Conservation (phyloP, 257 asterid species). For the Nicotiana sylvestris region DNA sequence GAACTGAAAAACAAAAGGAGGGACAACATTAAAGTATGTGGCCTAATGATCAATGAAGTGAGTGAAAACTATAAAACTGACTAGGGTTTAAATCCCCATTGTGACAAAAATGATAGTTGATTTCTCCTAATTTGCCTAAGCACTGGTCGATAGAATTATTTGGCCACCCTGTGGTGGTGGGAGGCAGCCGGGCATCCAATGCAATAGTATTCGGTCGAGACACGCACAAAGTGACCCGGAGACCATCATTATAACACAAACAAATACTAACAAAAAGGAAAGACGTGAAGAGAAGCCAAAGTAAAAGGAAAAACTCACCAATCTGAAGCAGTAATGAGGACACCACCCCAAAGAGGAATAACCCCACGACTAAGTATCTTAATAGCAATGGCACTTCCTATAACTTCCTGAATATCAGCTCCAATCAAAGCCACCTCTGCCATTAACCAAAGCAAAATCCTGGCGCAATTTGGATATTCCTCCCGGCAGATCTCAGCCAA, state of each 20-base stretch:
- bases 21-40: not conserved
- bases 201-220: not conserved
- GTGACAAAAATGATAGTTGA: not conserved
- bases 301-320: constrained; percentile 32
- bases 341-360: constrained; percentile 78
- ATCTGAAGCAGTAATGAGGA: constrained; percentile 64
- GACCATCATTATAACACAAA: not conserved
- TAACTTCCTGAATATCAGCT: constrained; percentile 78
- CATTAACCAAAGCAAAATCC: constrained; percentile 64
- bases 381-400: constrained; percentile 76
- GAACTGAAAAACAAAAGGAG: not conserved
- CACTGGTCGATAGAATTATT: not conserved
- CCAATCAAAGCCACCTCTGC: constrained; percentile 66
- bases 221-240: not conserved
- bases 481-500: constrained; percentile 68
- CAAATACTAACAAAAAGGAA: not conserved
- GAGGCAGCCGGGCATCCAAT: not conserved
- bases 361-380: constrained; percentile 49
- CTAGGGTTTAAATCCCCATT: not conserved
- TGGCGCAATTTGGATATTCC: constrained; percentile 67
- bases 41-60: not conserved
- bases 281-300: not conserved
- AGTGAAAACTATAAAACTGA: not conserved
- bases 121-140: not conserved
- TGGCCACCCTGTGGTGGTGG: too few species aligned